phyloP scores from a whole-genome alignment of 148 eudicot genomes.

The Spergularia marina region DNA sequence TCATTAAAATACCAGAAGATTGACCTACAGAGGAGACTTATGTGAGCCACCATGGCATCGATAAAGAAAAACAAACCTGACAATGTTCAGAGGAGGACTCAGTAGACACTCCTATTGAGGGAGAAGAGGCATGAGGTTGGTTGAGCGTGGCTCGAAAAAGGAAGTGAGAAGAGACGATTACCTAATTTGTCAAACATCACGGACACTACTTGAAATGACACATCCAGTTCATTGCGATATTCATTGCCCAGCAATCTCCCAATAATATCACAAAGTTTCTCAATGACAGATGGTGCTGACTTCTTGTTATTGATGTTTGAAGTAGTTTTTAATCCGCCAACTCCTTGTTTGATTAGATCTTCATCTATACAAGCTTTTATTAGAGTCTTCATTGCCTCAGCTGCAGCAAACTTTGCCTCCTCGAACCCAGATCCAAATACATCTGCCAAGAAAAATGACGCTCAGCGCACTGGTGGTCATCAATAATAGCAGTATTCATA shows the following conservation, averaged over 20 bases:
- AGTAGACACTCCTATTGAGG: background rate
- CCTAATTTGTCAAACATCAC: slow-evolving; percentile 89
- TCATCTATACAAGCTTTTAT: slow-evolving; percentile 73
- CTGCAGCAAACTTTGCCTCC: slow-evolving; percentile 74
- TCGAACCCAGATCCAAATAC: slow-evolving; percentile 76
- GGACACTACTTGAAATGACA: slow-evolving; percentile 78
- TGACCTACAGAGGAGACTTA: slow-evolving; percentile 42
- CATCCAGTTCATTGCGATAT: slow-evolving; percentile 66
- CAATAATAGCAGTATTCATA: background rate
- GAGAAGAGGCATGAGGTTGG: slow-evolving; percentile 1
- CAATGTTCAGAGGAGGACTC: no score
- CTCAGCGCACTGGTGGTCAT: slow-evolving; percentile 16
- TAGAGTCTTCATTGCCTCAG: slow-evolving; percentile 70
- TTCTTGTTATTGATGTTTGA: slow-evolving; percentile 33
- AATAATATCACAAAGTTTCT: slow-evolving; percentile 71
- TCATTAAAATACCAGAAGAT: slow-evolving; percentile 52
- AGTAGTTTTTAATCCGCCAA: slow-evolving; percentile 35
- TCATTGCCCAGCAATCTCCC: slow-evolving; percentile 79
- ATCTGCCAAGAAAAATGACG: slow-evolving; percentile 44
- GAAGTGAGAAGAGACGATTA: slow-evolving; percentile 18
- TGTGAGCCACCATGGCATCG: background rate
- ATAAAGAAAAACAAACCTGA: background rate
- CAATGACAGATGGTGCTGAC: slow-evolving; percentile 64
- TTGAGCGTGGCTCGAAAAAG: background rate
- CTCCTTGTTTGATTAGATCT: slow-evolving; percentile 64